These are phyloP conservation scores for Hyphopichia pseudoburtonii DNA, from an alignment of 1,139 yeast species.

Conservation along the genomic window DNA sequence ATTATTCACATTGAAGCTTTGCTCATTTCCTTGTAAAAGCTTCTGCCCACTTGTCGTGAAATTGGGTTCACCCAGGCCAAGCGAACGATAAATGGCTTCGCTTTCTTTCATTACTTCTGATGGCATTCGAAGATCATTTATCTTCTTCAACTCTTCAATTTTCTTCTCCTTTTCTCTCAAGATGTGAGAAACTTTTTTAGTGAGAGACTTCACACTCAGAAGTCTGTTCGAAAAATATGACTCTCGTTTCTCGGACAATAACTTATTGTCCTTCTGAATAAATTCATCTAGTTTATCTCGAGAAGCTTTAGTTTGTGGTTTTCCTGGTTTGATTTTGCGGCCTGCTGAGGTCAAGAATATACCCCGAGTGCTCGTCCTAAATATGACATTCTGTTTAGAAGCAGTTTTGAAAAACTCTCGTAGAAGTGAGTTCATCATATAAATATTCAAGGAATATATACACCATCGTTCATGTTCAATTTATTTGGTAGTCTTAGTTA, in stretches of 20 bases:
- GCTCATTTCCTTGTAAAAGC: not conserved
- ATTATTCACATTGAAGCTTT: constrained; percentile 7
- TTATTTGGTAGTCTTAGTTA: too few relatives aligned
- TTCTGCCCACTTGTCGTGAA: not conserved
- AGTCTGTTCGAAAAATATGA: not conserved
- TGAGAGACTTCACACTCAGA: constrained; percentile 17
- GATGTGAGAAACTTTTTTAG: constrained; percentile 22
- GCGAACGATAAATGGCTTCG: constrained; percentile 16
- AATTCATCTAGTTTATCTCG: constrained; percentile 1
- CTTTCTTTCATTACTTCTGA: constrained; percentile 17
- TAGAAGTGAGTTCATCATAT: too few relatives aligned
- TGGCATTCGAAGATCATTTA: constrained; percentile 13
- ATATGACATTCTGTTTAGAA: too few relatives aligned
- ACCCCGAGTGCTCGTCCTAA: too few relatives aligned
- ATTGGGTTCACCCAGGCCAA: constrained; percentile 4
- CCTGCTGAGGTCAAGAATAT: constrained; percentile 10
- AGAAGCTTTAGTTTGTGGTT: constrained; percentile 1
- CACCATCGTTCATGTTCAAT: too few relatives aligned
- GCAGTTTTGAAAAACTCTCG: too few relatives aligned
- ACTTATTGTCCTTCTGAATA: not conserved
- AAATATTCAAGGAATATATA: too few relatives aligned
- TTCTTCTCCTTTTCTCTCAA: constrained; percentile 18
- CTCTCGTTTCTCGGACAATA: not conserved
- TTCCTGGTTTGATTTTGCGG: constrained; percentile 4
- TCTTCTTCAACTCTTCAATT: constrained; percentile 11